Base-by-base conservation (phyloP, 2,329 filamentous ascomycete species). In the Fusarium pilosicola region DNA sequence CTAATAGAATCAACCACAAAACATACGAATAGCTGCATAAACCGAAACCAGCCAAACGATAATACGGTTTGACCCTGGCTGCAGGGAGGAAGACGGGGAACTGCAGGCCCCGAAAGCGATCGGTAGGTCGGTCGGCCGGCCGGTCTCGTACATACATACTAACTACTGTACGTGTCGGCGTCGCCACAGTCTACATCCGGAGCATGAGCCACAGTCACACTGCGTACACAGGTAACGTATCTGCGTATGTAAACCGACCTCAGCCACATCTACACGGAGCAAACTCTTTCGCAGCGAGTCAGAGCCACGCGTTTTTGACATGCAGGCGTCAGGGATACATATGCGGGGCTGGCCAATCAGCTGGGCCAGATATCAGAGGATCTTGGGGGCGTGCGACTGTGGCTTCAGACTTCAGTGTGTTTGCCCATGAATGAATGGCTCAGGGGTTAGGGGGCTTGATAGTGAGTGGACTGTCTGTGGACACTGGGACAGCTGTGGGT, bases 261-360 rank as follows among this genome's bases (percentile, higher is more conserved):
- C 66, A 74, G 71, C 71, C 70, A 74, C 71, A 74, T 44, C 46
- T 48, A 24, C 17, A 48, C 69, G 26, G 38, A 67, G 39, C 44
- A 72, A 61, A 68, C 51, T 62, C 54, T 57, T 67, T 59, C 28
- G 51, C 54, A 46, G 61, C 70, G 70, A 73, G 70, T 73, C 70
- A 73, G 65, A 70, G 69, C 70, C 69, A 73, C 56, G 60, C 70
- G 44, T 69, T 63, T 70, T 71, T 74, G 71, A 73, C 70, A 74
- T 73, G 71, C 70, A 73, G 70, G 57, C 70, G 49, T 71, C 71
- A 73, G 70, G 70, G 70, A 73, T 73, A 28, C 34, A 42, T 42
- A 57, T 70, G 64, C 57, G 68, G 67, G 70, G 68, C 70, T 70
- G 56, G 9, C 74, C 72, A 76, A 76, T 76, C 22, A 62, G 24